Base-by-base conservation (phyloP, 192 early-diverging fungal genomes). In the Neocallimastix lanati region DNA sequence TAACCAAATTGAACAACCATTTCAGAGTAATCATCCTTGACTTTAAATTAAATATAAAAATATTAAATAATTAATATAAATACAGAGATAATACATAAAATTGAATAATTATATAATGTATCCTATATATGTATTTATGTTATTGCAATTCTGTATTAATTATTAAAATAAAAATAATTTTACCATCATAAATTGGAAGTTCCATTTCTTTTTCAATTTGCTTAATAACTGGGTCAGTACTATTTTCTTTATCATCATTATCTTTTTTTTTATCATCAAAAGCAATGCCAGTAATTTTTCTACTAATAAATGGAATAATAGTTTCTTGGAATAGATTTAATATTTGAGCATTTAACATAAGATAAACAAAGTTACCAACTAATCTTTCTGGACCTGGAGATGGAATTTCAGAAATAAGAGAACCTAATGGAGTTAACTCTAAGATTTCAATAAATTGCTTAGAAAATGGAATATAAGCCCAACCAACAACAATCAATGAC, bases 1-100 rank as follows among this genome's bases (percentile, higher is more conserved):
- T 94, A 92, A 27, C 93, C 95, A 89, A 95, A 98, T 91, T 93
- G 37, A 13, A 38, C 37, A 79, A 92, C 90, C 93, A 98, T 94
- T 83, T 98, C 96, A 36, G 91, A 90, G 82, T 96, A 96, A 83
- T 98, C 96, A 79, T 38, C 37, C 9, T 13, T 38, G 13, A 38
- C 37, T 38, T 2, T 38, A 7, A 35, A 35, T 7, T 35, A n/a
- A n/a, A n/a, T n/a, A n/a, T n/a, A n/a, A n/a, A n/a, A n/a, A n/a
- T n/a, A n/a, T n/a, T n/a, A n/a, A n/a, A n/a, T n/a, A n/a, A n/a
- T n/a, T n/a, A n/a, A n/a, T n/a, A n/a, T n/a, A n/a, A n/a, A n/a
- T n/a, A n/a, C n/a, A n/a, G n/a, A n/a, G n/a, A n/a, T n/a, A n/a
- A n/a, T n/a, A n/a, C n/a, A n/a, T n/a, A n/a, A n/a, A n/a, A n/a